Conservation (phyloP, 306 rosid genomes). For the Fragaria ananassa region DNA sequence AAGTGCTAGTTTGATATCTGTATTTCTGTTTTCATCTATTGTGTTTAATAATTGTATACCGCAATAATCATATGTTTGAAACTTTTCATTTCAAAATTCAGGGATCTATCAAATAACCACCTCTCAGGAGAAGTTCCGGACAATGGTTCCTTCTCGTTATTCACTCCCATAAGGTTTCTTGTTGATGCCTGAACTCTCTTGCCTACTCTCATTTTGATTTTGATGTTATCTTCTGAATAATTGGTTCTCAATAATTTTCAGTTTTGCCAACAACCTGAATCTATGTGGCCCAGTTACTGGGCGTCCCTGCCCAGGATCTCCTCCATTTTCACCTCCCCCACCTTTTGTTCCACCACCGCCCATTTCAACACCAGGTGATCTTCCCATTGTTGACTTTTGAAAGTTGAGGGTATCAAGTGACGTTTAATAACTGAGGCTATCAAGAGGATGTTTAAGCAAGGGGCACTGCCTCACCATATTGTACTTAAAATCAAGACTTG, state of each 20-base stretch:
- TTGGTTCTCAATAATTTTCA: slow-evolving; percentile 36
- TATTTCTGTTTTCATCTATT: background rate
- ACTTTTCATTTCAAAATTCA: slow-evolving; percentile 31
- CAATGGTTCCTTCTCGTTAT: slow-evolving; percentile 94
- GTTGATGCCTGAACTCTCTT: slow-evolving; percentile 18
- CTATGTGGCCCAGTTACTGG: slow-evolving; percentile 99
- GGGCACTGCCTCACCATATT: background rate
- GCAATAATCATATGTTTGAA: slow-evolving; percentile 10
- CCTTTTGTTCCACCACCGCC: slow-evolving; percentile 97
- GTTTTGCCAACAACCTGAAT: slow-evolving; percentile 91
- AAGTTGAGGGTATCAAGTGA: background rate
- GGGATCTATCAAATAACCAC: slow-evolving; percentile 90
- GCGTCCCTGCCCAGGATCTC: slow-evolving; percentile 97
- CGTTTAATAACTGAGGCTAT: background rate
- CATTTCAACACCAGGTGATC: slow-evolving; percentile 73
- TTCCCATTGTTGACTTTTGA: slow-evolving; percentile 18
- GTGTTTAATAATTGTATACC: background rate
- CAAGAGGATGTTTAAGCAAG: background rate
- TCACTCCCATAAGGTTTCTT: slow-evolving; percentile 91
- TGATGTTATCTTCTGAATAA: slow-evolving; percentile 19
- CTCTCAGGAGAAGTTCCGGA: slow-evolving; percentile 94
- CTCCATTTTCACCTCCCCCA: slow-evolving; percentile 99
- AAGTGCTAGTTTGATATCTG: slow-evolving; percentile 42
- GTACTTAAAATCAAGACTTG: too few relatives aligned
- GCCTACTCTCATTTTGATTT: slow-evolving; percentile 15